Percentiles rank a stretch among this genome's conserved stretches.
These are phyloP conservation scores for Penicillium daleae DNA, from an alignment of 495 filamentous ascomycete species.

Conservation along the genomic window DNA sequence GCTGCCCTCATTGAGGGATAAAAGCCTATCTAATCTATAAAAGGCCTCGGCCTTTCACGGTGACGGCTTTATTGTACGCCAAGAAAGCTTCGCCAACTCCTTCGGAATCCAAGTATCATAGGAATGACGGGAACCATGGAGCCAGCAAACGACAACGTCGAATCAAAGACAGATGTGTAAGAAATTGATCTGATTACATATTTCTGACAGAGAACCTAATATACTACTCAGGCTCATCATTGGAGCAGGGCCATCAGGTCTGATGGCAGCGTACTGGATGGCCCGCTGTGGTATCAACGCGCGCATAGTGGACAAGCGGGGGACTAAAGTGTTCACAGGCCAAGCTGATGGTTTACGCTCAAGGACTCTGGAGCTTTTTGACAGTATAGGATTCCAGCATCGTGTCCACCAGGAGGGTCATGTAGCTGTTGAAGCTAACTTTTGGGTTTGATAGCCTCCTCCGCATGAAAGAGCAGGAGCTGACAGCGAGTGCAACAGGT, in stretches of 20 bases:
- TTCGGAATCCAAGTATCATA: neutral
- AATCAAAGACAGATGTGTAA: constrained; percentile 29
- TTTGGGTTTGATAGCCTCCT: constrained; percentile 37
- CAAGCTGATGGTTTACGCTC: constrained; percentile 65
- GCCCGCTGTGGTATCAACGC: constrained; percentile 61
- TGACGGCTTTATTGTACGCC: neutral
- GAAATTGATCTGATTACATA: neutral
- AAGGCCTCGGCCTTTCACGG: neutral
- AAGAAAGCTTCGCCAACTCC: neutral
- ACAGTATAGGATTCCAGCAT: constrained; percentile 67
- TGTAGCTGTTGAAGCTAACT: constrained; percentile 48
- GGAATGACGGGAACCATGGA: constrained; percentile 18
- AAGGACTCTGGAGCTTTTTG: constrained; percentile 67
- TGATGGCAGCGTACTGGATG: constrained; percentile 68
- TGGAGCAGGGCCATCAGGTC: constrained; percentile 68
- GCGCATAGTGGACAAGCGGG: constrained; percentile 64
- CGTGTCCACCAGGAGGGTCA: constrained; percentile 62
- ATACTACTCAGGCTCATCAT: constrained; percentile 49
- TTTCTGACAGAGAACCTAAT: neutral
- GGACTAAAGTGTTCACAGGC: constrained; percentile 55
- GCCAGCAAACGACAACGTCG: neutral
- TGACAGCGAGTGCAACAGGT: constrained; percentile 17
- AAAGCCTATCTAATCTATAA: neutral
- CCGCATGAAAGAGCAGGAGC: neutral
- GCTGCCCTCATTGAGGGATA: neutral